Conservation (phyloP, 1,139 yeast genomes). For the Geotrichum restrictum region DNA sequence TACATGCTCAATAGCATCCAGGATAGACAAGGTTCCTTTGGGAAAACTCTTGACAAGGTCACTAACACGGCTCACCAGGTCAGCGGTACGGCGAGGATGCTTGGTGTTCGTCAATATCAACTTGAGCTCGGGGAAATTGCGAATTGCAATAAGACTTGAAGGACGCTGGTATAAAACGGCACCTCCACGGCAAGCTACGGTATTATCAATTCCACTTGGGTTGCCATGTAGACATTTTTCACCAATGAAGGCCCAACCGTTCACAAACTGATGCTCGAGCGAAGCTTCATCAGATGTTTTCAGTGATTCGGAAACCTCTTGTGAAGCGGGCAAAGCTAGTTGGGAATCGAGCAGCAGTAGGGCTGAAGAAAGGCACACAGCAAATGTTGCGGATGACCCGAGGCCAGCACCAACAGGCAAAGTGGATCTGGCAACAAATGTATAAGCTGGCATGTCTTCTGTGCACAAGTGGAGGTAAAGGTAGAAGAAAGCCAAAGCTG, state of each 20-base stretch:
- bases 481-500: slow-evolving; percentile 82
- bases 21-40: slow-evolving; percentile 51
- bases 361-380: slow-evolving; percentile 81
- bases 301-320: slow-evolving; percentile 18
- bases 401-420: slow-evolving; percentile 96
- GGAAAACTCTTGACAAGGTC: slow-evolving; percentile 52
- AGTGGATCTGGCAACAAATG: slow-evolving; percentile 70
- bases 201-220: slow-evolving; percentile 95
- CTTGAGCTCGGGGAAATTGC: slow-evolving; percentile 70
- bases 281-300: slow-evolving; percentile 11
- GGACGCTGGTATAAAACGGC: slow-evolving; percentile 82
- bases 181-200: slow-evolving; percentile 94
- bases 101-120: slow-evolving; percentile 78
- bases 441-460: slow-evolving; percentile 47
- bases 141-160: slow-evolving; percentile 59
- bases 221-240: slow-evolving; percentile 95
- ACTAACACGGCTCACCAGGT: slow-evolving; percentile 74
- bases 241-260: slow-evolving; percentile 86
- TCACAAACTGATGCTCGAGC: slow-evolving; percentile 59
- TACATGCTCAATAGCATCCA: slow-evolving; percentile 47
- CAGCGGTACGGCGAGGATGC: slow-evolving; percentile 83
- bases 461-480: slow-evolving; percentile 59
- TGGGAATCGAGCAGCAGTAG: slow-evolving; percentile 55
- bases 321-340: slow-evolving; percentile 23
- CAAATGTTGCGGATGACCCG: slow-evolving; percentile 89